Base-by-base conservation (phyloP, 2,329 filamentous ascomycete genomes). In the Penicillium digitatum region DNA sequence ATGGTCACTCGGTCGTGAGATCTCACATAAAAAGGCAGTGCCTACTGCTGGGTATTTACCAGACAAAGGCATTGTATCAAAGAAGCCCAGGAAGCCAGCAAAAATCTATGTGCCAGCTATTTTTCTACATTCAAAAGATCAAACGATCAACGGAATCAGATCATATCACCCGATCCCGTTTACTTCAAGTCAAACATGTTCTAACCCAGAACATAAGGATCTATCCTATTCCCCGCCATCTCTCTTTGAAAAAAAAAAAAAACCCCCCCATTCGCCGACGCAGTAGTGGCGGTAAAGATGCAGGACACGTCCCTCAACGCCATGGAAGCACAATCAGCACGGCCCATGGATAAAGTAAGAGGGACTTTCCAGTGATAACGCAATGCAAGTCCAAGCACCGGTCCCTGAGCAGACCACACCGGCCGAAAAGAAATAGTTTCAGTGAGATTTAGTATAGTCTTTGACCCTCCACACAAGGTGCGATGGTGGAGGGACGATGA, bases 241-340 rank as follows among this genome's bases (percentile, higher is more conserved):
- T 42, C 24, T 35, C 35, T n/a, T n/a, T 9, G 14, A 42, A 31
- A 18, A 42, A 24, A 24, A 24, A 11, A 42, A 31, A 18, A 42
- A 24, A 24, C 18, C 10, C 2, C 29, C 45, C n/a, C 4, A 52
- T 29, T 52, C 35, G 44, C 29, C 37, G 9, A 53, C 18, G 16
- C 37, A 40, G 24, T 32, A 27, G 47, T 60, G 61, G 60, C 58
- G 56, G 57, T 48, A 53, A 54, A 54, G 12, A 60, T 62, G 60
- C 60, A 62, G 57, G 50, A 60, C 60, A 60, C 55, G 58, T 42
- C 56, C 60, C 46, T 43, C 38, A 39, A 39, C 35, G 44, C 45
- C 35, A 38, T 31, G 34, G 37, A 52, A 45, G 45, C 42, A 52
- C 42, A 29, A n/a, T 32, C 42, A 34, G 29, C 37, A 43, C 38